Conservation (phyloP, 352 stramenopile species). For the Globisporangium emineosum region DNA sequence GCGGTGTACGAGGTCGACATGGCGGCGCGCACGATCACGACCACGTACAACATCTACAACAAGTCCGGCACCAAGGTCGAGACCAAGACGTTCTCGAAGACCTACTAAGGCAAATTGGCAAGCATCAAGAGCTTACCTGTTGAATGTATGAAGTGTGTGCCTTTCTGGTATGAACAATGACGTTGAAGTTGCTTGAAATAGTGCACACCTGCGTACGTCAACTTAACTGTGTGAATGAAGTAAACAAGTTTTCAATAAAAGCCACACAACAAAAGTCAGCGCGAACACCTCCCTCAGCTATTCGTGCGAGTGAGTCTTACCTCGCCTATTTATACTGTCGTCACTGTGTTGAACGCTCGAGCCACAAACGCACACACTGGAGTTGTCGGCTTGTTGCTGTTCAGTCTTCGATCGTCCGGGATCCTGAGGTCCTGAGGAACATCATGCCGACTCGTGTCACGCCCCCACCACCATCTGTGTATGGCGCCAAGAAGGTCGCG, state of each 20-base stretch:
- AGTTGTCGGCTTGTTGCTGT: neutral
- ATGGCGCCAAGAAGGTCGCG: neutral
- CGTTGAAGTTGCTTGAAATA: neutral
- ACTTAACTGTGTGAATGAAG: neutral
- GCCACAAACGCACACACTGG: neutral
- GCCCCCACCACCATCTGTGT: neutral
- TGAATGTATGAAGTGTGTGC: neutral
- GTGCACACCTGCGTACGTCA: neutral
- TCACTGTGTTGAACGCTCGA: neutral
- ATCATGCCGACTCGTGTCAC: neutral
- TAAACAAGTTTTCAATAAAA: neutral
- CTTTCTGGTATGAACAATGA: neutral
- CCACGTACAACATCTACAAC: slow-evolving; percentile 38
- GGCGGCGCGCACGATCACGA: slow-evolving; percentile 20
- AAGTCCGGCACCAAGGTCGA: slow-evolving; percentile 30
- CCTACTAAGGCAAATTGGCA: slow-evolving; percentile 13
- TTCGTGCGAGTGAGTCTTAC: neutral
- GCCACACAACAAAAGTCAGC: neutral
- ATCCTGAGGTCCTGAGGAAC: neutral
- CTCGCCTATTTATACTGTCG: neutral
- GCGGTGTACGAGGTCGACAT: slow-evolving; percentile 31
- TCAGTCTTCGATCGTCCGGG: neutral
- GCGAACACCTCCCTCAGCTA: neutral
- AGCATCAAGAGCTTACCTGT: neutral
- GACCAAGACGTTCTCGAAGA: slow-evolving; percentile 24